Percentiles rank a stretch among this genome's conserved stretches.
Conservation (phyloP, 2,329 filamentous ascomycete species). For the Paecilomyces formosus region DNA sequence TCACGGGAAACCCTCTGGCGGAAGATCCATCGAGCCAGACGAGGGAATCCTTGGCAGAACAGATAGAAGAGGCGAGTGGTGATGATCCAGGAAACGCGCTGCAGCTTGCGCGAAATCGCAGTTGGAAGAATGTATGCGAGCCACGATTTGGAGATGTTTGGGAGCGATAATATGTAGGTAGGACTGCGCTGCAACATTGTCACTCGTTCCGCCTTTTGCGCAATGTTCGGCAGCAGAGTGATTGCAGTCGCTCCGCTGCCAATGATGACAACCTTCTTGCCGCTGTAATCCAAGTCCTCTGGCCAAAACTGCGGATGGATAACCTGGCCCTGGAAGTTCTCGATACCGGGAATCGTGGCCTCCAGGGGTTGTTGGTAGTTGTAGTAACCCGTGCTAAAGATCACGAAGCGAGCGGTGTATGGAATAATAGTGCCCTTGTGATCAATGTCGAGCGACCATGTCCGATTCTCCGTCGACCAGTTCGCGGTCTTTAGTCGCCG, state of each 20-base stretch:
- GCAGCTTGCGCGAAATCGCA: slow-evolving; percentile 19
- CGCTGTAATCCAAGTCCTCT: slow-evolving; percentile 55
- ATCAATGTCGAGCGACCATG: slow-evolving; percentile 46
- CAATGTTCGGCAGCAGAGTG: slow-evolving; percentile 65
- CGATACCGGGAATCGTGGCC: slow-evolving; percentile 57
- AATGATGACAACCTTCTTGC: slow-evolving; percentile 64
- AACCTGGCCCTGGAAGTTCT: slow-evolving; percentile 55
- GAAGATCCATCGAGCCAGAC: slow-evolving; percentile 42
- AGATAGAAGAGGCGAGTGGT: slow-evolving; percentile 45
- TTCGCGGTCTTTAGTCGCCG: slow-evolving; percentile 45
- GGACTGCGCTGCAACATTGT: slow-evolving; percentile 80
- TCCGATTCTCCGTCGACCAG: slow-evolving; percentile 49
- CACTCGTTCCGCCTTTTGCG: slow-evolving; percentile 56
- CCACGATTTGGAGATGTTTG: slow-evolving; percentile 28
- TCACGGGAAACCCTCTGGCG: slow-evolving; percentile 37
- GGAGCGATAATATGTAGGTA: slow-evolving; percentile 56
- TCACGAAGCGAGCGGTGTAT: slow-evolving; percentile 41
- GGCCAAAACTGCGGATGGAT: slow-evolving; percentile 75
- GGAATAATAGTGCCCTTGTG: slow-evolving; percentile 25
- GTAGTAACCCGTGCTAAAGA: slow-evolving; percentile 64
- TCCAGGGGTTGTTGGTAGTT: slow-evolving; percentile 59
- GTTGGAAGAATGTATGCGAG: slow-evolving; percentile 32
- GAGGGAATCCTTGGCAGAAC: slow-evolving; percentile 49
- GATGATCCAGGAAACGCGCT: slow-evolving; percentile 44
- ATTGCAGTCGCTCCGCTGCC: slow-evolving; percentile 74